Evolutionary conservation across 352 stramenopile species (phyloP), one percentile per base, ranked within the genome.

Genomic region (Pythium aphanidermatum): DNA sequence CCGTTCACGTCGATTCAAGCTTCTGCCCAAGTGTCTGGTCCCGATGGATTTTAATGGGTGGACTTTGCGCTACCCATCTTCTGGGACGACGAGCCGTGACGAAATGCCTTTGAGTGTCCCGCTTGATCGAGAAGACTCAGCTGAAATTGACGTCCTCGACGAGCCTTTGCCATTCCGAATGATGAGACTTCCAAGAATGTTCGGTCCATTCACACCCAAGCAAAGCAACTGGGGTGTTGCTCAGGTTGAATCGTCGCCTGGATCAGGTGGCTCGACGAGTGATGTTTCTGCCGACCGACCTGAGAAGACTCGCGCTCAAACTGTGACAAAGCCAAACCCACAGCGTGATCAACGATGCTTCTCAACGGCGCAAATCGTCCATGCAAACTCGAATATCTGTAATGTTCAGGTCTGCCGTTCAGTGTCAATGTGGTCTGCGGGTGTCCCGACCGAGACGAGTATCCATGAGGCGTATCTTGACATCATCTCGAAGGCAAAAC

Each of bases 1-100:
- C 19, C 79, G 82, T 19, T 88, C 78, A 12, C 66, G 80, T 23
- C 75, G 82, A 2, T 92, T 94, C 49, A 91, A 89, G 60, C 75
- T 86, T 30, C 51, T 93, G 4, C 82, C 82, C 0, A 94, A 91
- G 48, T 90, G 82, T 31, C 55, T 93, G 30, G 52, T 93, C 8
- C 82, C 82, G n/a, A 89, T 91, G 79, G 77, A 88, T 40, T 91
- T 91, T 23, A 88, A 87, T 14, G 79, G 79, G 5, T 91, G 79
- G 75, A 86, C 64, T 16, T 53, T 91, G 20, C 68, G 73, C 14
- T 91, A 86, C 35, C 76, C 75, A 6, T 86, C 76, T 0, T 86
- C 74, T 1, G 50, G 35, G 27, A 65, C 63, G 7, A 58, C 70
- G 19, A 50, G 43, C 14, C 20, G 64, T 28, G 69, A 56, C 2